Percentiles rank a stretch among this genome's conserved stretches.
Evolutionary conservation across 345 rosid genomes (phyloP).

Genomic region (Corymbia maculata): DNA sequence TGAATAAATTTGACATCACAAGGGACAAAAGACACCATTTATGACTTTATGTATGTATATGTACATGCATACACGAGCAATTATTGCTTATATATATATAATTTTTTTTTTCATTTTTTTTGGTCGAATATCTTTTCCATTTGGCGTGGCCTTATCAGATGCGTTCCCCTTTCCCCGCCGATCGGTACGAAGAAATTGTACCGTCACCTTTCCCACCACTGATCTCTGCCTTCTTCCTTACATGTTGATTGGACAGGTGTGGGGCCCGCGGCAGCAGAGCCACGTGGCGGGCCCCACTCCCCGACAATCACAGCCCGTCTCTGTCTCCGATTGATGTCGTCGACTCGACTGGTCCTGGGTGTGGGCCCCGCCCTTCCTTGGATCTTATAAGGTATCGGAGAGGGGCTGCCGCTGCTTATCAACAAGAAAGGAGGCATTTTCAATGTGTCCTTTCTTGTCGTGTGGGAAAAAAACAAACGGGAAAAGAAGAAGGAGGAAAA

Average conservation of each 20-base stretch:
- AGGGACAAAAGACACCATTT: no score
- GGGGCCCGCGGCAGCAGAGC: background rate
- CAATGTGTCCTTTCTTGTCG: background rate
- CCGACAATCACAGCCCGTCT: background rate
- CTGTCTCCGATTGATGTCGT: background rate
- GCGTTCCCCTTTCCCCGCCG: no score
- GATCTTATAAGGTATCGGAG: background rate
- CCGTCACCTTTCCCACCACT: no score
- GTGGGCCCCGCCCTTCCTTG: background rate
- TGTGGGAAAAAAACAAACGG: fast-evolving
- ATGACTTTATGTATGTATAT: no score
- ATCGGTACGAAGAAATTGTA: no score
- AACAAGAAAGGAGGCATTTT: background rate
- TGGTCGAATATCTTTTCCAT: no score
- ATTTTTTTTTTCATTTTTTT: no score
- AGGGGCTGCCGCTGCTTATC: background rate
- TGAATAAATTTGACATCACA: no score
- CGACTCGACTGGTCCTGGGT: background rate
- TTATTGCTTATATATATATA: no score
- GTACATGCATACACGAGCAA: no score
- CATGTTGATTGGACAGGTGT: background rate
- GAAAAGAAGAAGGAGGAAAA: background rate
- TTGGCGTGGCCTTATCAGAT: no score
- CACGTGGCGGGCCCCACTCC: background rate
- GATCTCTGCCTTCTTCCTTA: no score